A percentile compares a stretch with the other conserved stretches of the same genome.
phyloP scores from a whole-genome alignment of 2,329 filamentous ascomycete genomes.

The Clonostachys rosea region DNA sequence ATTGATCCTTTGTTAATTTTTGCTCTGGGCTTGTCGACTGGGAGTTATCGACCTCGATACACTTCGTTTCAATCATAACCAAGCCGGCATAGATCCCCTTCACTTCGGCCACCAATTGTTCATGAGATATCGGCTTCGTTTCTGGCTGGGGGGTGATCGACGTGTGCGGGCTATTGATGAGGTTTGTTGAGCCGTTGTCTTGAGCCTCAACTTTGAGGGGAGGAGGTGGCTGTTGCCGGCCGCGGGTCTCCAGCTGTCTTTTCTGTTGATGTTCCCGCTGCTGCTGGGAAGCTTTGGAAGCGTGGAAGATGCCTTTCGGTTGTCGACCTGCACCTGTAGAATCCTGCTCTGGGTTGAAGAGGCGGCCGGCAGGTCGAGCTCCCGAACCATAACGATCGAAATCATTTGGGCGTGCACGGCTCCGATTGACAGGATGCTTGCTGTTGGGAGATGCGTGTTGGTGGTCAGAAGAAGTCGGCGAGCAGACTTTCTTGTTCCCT shows the following conservation, averaged over 20 bases:
- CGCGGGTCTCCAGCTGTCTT: too few relatives aligned
- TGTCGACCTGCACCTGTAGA: too few relatives aligned
- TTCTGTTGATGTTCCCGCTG: not conserved
- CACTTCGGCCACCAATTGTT: conserved; percentile 76
- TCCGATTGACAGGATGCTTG: not conserved
- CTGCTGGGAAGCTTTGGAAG: not conserved
- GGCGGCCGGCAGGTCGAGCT: conserved; percentile 11
- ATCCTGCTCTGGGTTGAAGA: conserved; percentile 18
- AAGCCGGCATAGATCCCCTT: conserved; percentile 80
- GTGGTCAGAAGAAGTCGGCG: not conserved
- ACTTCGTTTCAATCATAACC: conserved; percentile 82
- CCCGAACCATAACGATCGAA: conserved; percentile 11
- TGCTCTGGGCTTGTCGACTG: conserved; percentile 29
- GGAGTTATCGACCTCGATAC: conserved; percentile 74
- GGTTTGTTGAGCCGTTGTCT: not conserved
- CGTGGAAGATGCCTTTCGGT: not conserved
- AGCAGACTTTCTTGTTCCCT: not conserved
- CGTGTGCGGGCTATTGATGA: not conserved
- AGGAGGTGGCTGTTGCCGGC: not conserved
- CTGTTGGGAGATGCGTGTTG: not conserved
- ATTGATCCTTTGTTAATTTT: conserved; percentile 61
- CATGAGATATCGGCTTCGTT: conserved; percentile 67
- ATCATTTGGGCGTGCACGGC: conserved; percentile 4
- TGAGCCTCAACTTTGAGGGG: not conserved
- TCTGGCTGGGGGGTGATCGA: conserved; percentile 41